phyloP scores from a whole-genome alignment of 257 asterid species.

The Solanum etuberosum region DNA sequence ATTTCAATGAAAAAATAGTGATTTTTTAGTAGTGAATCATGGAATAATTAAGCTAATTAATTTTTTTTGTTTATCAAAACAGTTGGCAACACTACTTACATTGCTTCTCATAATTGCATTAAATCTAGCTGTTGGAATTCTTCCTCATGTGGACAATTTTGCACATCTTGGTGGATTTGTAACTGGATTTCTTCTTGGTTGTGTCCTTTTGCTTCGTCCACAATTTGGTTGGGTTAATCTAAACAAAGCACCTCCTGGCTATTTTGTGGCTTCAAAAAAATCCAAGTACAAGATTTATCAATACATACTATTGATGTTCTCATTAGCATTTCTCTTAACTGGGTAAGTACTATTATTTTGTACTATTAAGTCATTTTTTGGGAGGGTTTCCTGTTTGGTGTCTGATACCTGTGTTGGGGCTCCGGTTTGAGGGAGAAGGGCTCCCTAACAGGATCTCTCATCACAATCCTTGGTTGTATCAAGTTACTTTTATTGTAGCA shows the following conservation, averaged over 20 bases:
- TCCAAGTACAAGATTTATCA: slow-evolving; percentile 75
- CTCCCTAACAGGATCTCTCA: not conserved
- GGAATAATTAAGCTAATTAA: not conserved
- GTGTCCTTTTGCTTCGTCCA: slow-evolving; percentile 69
- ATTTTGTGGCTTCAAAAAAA: slow-evolving; percentile 11
- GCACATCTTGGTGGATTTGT: slow-evolving; percentile 90
- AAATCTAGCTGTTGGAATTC: slow-evolving; percentile 82
- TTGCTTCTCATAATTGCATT: slow-evolving; percentile 54
- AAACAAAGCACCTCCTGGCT: slow-evolving; percentile 25
- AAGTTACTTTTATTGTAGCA: not conserved
- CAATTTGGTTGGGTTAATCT: slow-evolving; percentile 60
- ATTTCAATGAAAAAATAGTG: not conserved
- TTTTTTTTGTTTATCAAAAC: not conserved
- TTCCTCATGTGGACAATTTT: slow-evolving; percentile 95
- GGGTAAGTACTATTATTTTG: slow-evolving; percentile 27
- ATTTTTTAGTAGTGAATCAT: not conserved
- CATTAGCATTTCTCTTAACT: slow-evolving; percentile 23
- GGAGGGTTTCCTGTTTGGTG: accelerated
- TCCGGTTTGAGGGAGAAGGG: not conserved
- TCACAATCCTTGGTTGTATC: not conserved
- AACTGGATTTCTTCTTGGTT: slow-evolving; percentile 74
- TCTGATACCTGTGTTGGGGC: not conserved
- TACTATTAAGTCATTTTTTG: not conserved
- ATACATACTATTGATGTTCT: slow-evolving; percentile 23
- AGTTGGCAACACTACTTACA: slow-evolving; percentile 54